Evolutionary conservation across 2,329 filamentous ascomycete species (phyloP).

Genomic region (Trichophyton mentagrophytes): DNA sequence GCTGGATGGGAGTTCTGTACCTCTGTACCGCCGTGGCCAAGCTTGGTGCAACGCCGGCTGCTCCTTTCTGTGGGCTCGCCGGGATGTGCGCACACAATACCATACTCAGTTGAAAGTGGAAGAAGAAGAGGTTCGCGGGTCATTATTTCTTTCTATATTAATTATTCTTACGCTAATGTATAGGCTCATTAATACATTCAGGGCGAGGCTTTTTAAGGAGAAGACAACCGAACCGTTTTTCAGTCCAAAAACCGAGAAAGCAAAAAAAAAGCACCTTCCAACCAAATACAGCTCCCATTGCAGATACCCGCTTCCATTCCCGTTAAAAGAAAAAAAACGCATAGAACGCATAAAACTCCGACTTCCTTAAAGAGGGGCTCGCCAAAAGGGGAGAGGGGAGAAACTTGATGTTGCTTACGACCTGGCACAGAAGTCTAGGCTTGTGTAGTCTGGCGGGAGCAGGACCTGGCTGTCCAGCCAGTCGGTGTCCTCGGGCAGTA

Average conservation of each 20-base stretch:
- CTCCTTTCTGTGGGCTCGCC: too few species aligned
- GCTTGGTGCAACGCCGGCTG: too few species aligned
- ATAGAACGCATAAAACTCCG: neutral
- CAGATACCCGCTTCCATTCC: too few species aligned
- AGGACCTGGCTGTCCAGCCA: slow-evolving; percentile 12
- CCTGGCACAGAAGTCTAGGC: neutral
- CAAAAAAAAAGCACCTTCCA: neutral
- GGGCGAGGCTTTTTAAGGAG: neutral
- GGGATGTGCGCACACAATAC: too few species aligned
- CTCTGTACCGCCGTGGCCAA: too few species aligned
- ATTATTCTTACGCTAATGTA: neutral
- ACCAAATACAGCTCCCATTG: neutral
- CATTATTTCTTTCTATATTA: neutral
- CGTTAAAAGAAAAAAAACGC: too few species aligned
- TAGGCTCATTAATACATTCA: neutral
- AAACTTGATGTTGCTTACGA: neutral
- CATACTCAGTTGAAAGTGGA: too few species aligned
- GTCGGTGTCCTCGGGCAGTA: slow-evolving; percentile 12
- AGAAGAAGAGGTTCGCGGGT: neutral
- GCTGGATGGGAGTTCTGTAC: neutral
- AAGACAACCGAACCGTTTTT: neutral
- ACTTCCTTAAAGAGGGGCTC: neutral
- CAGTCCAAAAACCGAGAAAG: too few species aligned
- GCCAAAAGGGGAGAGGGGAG: neutral
- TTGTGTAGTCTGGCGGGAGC: neutral